Evolutionary conservation across 2,329 filamentous ascomycete species (phyloP), one percentile per base, ranked within the genome.

Genomic region (Aspergillus caelatus): DNA sequence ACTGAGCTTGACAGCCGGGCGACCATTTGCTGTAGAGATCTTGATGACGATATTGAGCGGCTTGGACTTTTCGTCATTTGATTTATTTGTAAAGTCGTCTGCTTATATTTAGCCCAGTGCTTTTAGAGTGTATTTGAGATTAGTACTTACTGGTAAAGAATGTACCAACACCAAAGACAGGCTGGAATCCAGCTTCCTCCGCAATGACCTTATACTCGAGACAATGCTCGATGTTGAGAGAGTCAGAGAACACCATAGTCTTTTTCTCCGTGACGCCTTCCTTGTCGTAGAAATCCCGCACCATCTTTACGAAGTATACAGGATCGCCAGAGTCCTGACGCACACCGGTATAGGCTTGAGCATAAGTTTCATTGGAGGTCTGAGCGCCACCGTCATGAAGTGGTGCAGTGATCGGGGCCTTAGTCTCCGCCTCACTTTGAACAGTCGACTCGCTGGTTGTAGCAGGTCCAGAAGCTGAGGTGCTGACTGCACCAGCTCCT

Each of bases 21-120:
- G 87, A 7, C 94, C 94, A 16, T 84, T 87, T 0, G 93, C 95
- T 11, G 92, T 93, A 66, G 92, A 92, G 65, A 99, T 85, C 81
- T 99, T 99, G 81, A 99, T 97, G 70, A 99, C 95, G 72, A 99
- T 99, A 73, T 99, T 99, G 60, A 99, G 82, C 0, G 95, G 95
- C 19, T 89, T 88, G 0, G 94, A 97, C 79, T 97, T 98, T 70
- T 88, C 88, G 45, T 89, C 89, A 0, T 89, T 91, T 41, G 84
- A 88, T 65, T 86, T 81, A 68, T 91, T 87, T n/a, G 81, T 82
- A 76, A 95, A 99, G 78, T 99, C 95, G 74, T 99, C 88, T 86
- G 11, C 2, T 26, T n/a, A 55, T 39, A 39, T 4, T 55, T 39
- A 55, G 52, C 32, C 14, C 21, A 16, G 26, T 55, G 54, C 9